Evolutionary conservation across 78 protist genomes (phyloP).

Genomic region (Parvularia atlantis): DNA sequence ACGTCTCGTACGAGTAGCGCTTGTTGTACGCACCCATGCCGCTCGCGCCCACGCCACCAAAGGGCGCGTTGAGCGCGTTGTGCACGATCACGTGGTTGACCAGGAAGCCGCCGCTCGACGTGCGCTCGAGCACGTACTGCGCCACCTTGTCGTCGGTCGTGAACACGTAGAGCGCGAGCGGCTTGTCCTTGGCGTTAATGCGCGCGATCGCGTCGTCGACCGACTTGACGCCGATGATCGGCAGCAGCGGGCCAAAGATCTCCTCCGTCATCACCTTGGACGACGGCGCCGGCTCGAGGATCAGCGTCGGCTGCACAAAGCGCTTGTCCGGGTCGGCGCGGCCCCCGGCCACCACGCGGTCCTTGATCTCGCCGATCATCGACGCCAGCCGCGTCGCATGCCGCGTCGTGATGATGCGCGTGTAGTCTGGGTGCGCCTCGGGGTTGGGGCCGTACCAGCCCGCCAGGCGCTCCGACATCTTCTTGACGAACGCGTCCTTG

Average conservation of each 20-base stretch:
- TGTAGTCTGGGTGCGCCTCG: background rate
- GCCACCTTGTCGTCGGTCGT: no score
- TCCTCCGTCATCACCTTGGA: constrained; percentile 3
- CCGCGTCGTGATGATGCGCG: constrained; percentile 3
- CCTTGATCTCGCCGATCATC: no score
- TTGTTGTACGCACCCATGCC: constrained; percentile 86
- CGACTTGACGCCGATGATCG: constrained; percentile 2
- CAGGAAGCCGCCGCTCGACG: constrained; percentile 19
- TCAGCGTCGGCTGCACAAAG: constrained; percentile 10
- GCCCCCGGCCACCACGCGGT: constrained; percentile 17
- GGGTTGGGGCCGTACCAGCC: constrained; percentile 12
- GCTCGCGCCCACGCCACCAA: constrained; percentile 89
- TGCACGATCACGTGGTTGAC: constrained; percentile 50
- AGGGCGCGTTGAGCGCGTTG: no score
- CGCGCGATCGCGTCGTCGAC: constrained; percentile 17
- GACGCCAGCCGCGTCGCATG: no score
- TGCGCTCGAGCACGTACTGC: background rate
- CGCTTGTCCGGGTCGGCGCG: background rate
- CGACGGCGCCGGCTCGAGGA: background rate
- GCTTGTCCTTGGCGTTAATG: constrained; percentile 25
- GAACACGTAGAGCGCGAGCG: constrained; percentile 66
- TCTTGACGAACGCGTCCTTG: constrained; percentile 1
- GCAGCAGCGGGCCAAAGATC: constrained; percentile 74
- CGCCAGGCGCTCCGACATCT: background rate
- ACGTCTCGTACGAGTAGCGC: constrained; percentile 38